Conservation (phyloP, 495 filamentous ascomycete genomes). For the Lichenothelia convexa region DNA sequence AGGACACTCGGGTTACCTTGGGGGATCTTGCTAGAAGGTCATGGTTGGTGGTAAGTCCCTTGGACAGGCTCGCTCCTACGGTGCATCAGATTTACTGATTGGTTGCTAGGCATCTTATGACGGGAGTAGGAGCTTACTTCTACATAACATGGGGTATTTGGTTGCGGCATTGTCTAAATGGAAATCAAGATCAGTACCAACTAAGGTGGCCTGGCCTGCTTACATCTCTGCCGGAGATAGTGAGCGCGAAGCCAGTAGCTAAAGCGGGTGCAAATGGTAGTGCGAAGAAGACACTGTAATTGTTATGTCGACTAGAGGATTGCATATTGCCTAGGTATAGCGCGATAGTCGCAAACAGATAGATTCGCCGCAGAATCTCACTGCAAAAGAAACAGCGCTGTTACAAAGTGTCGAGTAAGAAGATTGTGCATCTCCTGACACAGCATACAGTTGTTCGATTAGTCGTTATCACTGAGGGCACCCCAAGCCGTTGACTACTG, state of each 20-base stretch:
- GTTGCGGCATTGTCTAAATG: constrained; percentile 63
- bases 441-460: no score
- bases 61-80: neutral
- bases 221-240: constrained; percentile 45
- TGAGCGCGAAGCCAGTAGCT: constrained; percentile 14
- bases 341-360: no score
- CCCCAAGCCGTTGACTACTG: no score
- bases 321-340: no score
- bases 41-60: constrained; percentile 84
- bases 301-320: no score
- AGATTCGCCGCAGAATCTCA: no score
- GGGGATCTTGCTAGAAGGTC: constrained; percentile 78
- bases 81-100: no score
- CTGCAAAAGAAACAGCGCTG: no score
- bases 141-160: constrained; percentile 80
- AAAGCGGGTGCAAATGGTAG: constrained; percentile 1
- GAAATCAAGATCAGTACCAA: constrained; percentile 55
- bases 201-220: constrained; percentile 52
- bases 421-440: no score
- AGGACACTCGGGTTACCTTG: constrained; percentile 65
- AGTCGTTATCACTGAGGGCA: no score
- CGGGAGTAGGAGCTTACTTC: constrained; percentile 53
- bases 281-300: constrained; percentile 7
- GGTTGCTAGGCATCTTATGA: constrained; percentile 49
- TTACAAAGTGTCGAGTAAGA: no score